Percentiles rank a stretch among this genome's conserved stretches.
These are phyloP conservation scores for Labyrinthula sp. DNA, from an alignment of 352 stramenopile genomes.

Conservation along the genomic window DNA sequence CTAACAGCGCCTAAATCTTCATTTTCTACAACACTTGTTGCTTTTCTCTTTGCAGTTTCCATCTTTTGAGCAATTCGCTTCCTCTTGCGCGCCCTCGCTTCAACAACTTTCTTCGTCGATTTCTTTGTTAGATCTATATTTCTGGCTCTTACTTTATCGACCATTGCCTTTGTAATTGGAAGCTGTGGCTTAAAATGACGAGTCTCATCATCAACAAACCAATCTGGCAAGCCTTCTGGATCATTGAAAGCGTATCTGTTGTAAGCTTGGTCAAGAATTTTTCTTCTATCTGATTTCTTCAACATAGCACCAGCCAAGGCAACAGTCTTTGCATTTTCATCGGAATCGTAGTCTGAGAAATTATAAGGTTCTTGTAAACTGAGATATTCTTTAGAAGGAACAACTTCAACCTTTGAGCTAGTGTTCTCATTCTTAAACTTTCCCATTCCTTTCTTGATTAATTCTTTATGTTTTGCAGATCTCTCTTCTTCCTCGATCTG, in stretches of 20 bases:
- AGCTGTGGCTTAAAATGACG: slow-evolving; percentile 92
- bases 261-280: slow-evolving; percentile 92
- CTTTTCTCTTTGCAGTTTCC: slow-evolving; percentile 31
- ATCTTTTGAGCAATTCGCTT: slow-evolving; percentile 42
- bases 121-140: slow-evolving; percentile 85
- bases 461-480: no score
- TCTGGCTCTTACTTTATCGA: slow-evolving; percentile 88
- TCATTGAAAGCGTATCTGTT: slow-evolving; percentile 97
- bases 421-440: slow-evolving; percentile 28
- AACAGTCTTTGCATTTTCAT: slow-evolving; percentile 82
- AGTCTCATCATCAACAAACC: slow-evolving; percentile 85
- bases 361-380: no score
- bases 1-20: slow-evolving; percentile 46
- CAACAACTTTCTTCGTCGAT: slow-evolving; percentile 94
- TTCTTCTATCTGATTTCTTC: slow-evolving; percentile 80
- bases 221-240: slow-evolving; percentile 68
- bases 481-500: no score
- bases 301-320: slow-evolving; percentile 94
- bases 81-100: slow-evolving; percentile 83
- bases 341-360: slow-evolving; percentile 84
- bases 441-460: no score
- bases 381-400: slow-evolving; percentile 34
- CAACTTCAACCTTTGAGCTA: slow-evolving; percentile 38
- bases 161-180: slow-evolving; percentile 75
- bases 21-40: slow-evolving; percentile 34